Base-by-base conservation (phyloP, 1,139 yeast species). In the Suhomyces guaymorum region DNA sequence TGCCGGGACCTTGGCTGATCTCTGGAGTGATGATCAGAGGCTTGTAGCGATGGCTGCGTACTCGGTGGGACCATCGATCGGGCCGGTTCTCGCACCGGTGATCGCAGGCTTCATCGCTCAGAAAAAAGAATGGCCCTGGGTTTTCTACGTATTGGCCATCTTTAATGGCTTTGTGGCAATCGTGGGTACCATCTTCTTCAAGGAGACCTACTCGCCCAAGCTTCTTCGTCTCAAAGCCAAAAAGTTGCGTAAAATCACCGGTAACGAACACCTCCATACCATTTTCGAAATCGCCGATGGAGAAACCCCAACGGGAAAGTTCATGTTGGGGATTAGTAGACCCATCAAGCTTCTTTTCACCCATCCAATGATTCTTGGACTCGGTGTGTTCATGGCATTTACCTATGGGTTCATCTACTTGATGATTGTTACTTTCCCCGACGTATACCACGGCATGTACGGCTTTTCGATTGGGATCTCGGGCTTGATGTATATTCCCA, bases 1-100 rank as follows among this genome's bases (percentile, higher is more conserved):
- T n/a, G 85, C 84, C 1, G 88, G 87, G 20, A 73, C 79, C 4
- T 54, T 81, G 31, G 82, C 83, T n/a, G 88, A 81, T 50, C 54
- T 79, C 38, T 81, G 72, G 59, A 63, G 64, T 30, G 78, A 77
- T 43, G 49, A 58, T 21, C 66, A 73, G 28, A 63, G 87, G 31
- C 78, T 75, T 31, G 49, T 64, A 20, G 85, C 86, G 2, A 63
- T 80, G 66, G 80, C 82, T 0, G 56, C 76, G n/a, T 80, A 75
- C 53, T 67, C 78, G 1, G 50, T 78, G 18, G 80, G 82, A 16
- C 85, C 87, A 1, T 58, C 75, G 1, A 41, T 64, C 16, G 70
- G 70, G 0, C 70, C 70, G 1, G 63, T 61, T 4, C 47, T 63
- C 7, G 60, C 69, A 2, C 70, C 70, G 0, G 52, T 64, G 7